A percentile compares a stretch with the other conserved stretches of the same genome.
phyloP scores from a whole-genome alignment of 257 asterid genomes.

The Scutellaria galericulata region DNA sequence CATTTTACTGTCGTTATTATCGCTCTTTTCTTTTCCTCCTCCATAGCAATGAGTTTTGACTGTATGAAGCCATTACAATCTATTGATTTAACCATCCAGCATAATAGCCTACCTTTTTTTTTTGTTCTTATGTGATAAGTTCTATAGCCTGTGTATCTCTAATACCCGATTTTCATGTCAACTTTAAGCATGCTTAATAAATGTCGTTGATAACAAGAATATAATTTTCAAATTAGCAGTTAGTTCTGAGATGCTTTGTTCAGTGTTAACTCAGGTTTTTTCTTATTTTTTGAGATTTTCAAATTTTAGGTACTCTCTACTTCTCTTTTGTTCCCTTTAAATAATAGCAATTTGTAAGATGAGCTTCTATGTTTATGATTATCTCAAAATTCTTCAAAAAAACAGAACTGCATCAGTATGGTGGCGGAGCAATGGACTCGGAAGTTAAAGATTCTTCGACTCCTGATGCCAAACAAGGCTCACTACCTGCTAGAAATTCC shows the following conservation, averaged over 20 bases:
- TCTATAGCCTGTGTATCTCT: neutral
- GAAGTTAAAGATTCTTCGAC: constrained; percentile 56
- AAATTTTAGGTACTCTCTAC: neutral
- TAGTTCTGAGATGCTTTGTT: neutral
- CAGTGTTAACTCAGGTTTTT: neutral
- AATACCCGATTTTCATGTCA: neutral
- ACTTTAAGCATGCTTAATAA: neutral
- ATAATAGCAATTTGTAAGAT: constrained; percentile 38
- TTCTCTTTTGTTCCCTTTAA: neutral
- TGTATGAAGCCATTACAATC: neutral
- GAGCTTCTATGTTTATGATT: constrained; percentile 38
- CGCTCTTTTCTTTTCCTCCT: neutral
- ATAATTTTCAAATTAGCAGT: neutral
- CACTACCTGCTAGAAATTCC: constrained; percentile 34
- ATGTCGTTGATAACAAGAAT: constrained; percentile 1
- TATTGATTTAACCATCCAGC: constrained; percentile 10
- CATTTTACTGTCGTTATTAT: neutral
- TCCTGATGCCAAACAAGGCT: constrained; percentile 54
- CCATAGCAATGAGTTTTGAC: neutral
- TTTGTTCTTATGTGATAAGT: neutral
- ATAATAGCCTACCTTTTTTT: neutral
- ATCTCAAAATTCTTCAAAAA: constrained; percentile 24
- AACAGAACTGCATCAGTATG: constrained; percentile 50
- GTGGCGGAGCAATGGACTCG: constrained; percentile 49
- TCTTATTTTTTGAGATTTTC: too few relatives aligned